Evolutionary conservation across 2,329 filamentous ascomycete genomes (phyloP), one percentile per base, ranked within the genome.

Genomic region (Chrysoporthe cubensis): DNA sequence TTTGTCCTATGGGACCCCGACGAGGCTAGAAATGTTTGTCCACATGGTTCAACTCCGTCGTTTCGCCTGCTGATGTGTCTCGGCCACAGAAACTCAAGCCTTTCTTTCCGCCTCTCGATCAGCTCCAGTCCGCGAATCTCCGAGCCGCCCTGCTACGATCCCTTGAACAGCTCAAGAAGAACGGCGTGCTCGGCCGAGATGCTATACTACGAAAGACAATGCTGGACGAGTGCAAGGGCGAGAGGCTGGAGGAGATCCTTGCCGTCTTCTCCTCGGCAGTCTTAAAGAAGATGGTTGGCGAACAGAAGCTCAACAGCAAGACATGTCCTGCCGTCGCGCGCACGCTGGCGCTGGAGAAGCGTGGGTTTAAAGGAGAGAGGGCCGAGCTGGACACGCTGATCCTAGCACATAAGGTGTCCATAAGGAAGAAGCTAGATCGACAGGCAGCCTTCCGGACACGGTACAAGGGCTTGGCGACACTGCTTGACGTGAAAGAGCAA

Each of bases 201-300:
- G 87, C 87, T 0, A 87, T 96, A 0, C 80, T 98, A 43, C 88
- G 96, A 63, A 97, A 97, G 81, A 97, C 93, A 0, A 97, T 97
- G 92, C 83, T 99, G 63, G 96, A 99, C 76, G 95, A 99, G 74
- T 99, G 96, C 80, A 94, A 91, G 72, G 95, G 95, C 6, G 94
- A 97, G 65, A 90, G 93, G 71, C 87, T 98, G 65, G 94, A 94
- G 76, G 96, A 99, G 75, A 81, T 97, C 1, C 84, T 98, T 40
- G 88, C 93, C 3, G 84, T 88, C 0, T 96, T 99, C 74, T 97
- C 95, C 1, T 92, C 91, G 16, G 87, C 89, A 0, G 94, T 97
- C 0, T 78, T 98, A 70, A 91, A 91, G 75, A 93, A 90, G 74
- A 78, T 87, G 0, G 79, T 91, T 1, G 81, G 84, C 0, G 79